Evolutionary conservation across 2,329 filamentous ascomycete species (phyloP), one percentile per base, ranked within the genome.

Genomic region (Cercospora sp.): DNA sequence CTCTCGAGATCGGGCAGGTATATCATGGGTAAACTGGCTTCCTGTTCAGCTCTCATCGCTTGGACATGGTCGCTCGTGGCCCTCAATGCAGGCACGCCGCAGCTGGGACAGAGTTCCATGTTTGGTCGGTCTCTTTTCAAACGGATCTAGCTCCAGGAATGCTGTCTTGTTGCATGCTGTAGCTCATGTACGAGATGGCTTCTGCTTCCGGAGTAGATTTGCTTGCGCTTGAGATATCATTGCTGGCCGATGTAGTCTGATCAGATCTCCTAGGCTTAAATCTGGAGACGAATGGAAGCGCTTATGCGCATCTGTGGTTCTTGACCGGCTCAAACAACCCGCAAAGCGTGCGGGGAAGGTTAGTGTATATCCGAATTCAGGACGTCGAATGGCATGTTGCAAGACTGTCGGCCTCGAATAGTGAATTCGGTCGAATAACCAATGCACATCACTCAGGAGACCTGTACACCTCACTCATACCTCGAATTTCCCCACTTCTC

Each of bases 401-500:
- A n/a, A n/a, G n/a, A n/a, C n/a, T n/a, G n/a, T n/a, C n/a, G n/a
- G n/a, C n/a, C n/a, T n/a, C n/a, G n/a, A n/a, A n/a, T n/a, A n/a
- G n/a, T n/a, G n/a, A n/a, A n/a, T n/a, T n/a, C n/a, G n/a, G n/a
- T n/a, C n/a, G n/a, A n/a, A n/a, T n/a, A n/a, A n/a, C n/a, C n/a
- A n/a, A n/a, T n/a, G n/a, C n/a, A n/a, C n/a, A n/a, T n/a, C n/a
- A n/a, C n/a, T n/a, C n/a, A n/a, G n/a, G n/a, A n/a, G n/a, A n/a
- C n/a, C n/a, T n/a, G n/a, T n/a, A n/a, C n/a, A 39, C 13, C n/a
- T 39, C 13, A 67, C 7, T 59, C 33, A 42, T 65, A 67, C 18
- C 62, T 36, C 31, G 62, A 57, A 61, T 20, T 57, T 12, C 62
- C 66, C 66, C 66, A 65, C 26, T 7, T 82, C 78, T 68, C 84